phyloP scores from a whole-genome alignment of 2,329 filamentous ascomycete species.

The Cordyceps fumosorosea region DNA sequence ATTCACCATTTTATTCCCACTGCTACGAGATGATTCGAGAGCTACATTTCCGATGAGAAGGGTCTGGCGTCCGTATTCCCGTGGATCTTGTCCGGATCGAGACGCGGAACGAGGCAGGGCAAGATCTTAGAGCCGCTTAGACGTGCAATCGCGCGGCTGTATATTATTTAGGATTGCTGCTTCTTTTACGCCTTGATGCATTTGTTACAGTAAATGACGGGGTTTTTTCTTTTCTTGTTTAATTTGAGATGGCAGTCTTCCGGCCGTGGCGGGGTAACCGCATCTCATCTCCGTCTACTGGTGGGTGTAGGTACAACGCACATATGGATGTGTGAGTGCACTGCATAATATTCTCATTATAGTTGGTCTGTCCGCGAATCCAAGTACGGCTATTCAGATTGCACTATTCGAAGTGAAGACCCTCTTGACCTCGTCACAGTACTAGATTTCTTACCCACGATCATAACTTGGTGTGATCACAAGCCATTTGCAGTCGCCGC shows the following conservation, averaged over 20 bases:
- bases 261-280: background rate
- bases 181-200: background rate
- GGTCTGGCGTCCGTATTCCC: background rate
- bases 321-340: too few species aligned
- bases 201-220: background rate
- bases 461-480: too few species aligned
- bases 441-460: too few species aligned
- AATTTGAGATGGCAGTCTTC: background rate
- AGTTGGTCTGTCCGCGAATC: too few species aligned
- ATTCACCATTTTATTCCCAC: background rate
- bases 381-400: too few species aligned
- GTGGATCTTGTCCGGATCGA: background rate
- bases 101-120: background rate
- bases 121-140: background rate
- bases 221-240: too few species aligned
- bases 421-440: too few species aligned
- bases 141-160: too few species aligned
- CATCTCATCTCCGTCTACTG: background rate
- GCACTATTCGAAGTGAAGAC: too few species aligned
- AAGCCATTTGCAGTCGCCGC: background rate
- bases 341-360: too few species aligned
- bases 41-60: background rate
- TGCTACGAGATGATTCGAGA: background rate
- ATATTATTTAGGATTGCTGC: too few species aligned
- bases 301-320: too few species aligned